These are phyloP conservation scores for Penicillium paneum DNA, from an alignment of 2,329 filamentous ascomycete genomes.

Conservation along the genomic window DNA sequence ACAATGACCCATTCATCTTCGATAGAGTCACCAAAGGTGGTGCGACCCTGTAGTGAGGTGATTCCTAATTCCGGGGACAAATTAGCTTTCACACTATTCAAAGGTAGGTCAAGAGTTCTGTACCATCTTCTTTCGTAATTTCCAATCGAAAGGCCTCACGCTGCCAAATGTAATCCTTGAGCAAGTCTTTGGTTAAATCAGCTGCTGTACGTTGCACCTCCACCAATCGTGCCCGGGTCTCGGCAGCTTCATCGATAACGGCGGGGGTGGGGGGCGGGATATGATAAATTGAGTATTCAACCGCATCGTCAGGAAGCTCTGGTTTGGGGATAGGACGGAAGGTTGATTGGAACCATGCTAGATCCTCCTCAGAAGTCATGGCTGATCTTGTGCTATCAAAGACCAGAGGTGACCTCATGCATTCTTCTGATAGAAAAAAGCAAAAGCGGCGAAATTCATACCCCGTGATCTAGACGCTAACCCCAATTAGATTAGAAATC, in stretches of 20 bases:
- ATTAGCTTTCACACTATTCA: slow-evolving; percentile 2
- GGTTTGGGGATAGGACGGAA: slow-evolving; percentile 63
- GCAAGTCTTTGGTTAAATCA: slow-evolving; percentile 60
- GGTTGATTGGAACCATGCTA: slow-evolving; percentile 64
- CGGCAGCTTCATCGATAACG: slow-evolving; percentile 53
- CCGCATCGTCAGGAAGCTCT: slow-evolving; percentile 72
- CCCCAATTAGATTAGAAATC: slow-evolving; percentile 39
- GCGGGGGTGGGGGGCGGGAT: slow-evolving; percentile 56
- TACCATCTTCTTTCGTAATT: slow-evolving; percentile 59
- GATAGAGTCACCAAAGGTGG: slow-evolving; percentile 88
- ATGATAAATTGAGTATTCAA: slow-evolving; percentile 79
- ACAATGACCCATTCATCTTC: slow-evolving; percentile 98
- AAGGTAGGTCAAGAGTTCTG: slow-evolving; percentile 16
- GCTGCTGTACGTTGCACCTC: slow-evolving; percentile 66
- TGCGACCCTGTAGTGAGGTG: slow-evolving; percentile 68
- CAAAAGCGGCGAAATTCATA: slow-evolving; percentile 26
- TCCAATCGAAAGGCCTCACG: slow-evolving; percentile 74
- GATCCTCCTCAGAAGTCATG: slow-evolving; percentile 53
- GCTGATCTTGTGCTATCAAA: slow-evolving; percentile 15
- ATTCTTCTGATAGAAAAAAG: slow-evolving; percentile 17
- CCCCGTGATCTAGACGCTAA: slow-evolving; percentile 28
- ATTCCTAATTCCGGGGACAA: slow-evolving; percentile 34
- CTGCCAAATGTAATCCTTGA: slow-evolving; percentile 95
- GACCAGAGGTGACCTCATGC: slow-evolving; percentile 35
- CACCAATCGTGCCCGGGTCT: slow-evolving; percentile 61